Conservation (phyloP, 2,329 filamentous ascomycete genomes). For the Fusarium buxicola region DNA sequence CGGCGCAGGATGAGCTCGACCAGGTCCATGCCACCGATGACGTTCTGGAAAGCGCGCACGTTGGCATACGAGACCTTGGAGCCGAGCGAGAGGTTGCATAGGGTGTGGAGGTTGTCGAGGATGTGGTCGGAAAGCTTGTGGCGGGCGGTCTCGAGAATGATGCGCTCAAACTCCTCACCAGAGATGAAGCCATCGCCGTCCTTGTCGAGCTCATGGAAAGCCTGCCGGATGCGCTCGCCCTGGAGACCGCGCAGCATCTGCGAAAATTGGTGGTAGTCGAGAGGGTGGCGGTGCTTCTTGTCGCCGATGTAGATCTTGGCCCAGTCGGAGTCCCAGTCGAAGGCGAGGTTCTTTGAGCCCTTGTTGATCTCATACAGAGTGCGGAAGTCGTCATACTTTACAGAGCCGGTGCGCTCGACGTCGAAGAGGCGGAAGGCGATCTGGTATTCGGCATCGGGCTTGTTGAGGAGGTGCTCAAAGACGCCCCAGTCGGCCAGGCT, state of each 20-base stretch:
- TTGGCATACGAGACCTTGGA: constrained; percentile 98
- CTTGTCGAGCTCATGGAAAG: constrained; percentile 91
- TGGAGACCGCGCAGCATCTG: constrained; percentile 98
- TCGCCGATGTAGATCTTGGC: constrained; percentile 92
- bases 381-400: constrained; percentile 92
- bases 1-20: constrained; percentile 93
- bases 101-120: constrained; percentile 86
- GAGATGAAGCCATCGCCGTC: constrained; percentile 95
- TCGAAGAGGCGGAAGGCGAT: constrained; percentile 98
- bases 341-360: constrained; percentile 84
- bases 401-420: constrained; percentile 81
- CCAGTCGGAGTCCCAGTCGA: constrained; percentile 98
- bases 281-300: constrained; percentile 86
- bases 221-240: constrained; percentile 94
- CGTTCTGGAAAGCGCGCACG: constrained; percentile 96
- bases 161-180: constrained; percentile 94
- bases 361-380: constrained; percentile 89
- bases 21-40: constrained; percentile 97
- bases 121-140: constrained; percentile 99
- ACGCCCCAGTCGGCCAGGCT: constrained; percentile 87
- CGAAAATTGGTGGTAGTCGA: constrained; percentile 96
- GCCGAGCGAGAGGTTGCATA: constrained; percentile 93
- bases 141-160: constrained; percentile 90
- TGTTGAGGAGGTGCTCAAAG: constrained; percentile 93
- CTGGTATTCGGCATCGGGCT: constrained; percentile 98